These are phyloP conservation scores for Aspergillus indologenus DNA, from an alignment of 495 filamentous ascomycete genomes.

Conservation along the genomic window DNA sequence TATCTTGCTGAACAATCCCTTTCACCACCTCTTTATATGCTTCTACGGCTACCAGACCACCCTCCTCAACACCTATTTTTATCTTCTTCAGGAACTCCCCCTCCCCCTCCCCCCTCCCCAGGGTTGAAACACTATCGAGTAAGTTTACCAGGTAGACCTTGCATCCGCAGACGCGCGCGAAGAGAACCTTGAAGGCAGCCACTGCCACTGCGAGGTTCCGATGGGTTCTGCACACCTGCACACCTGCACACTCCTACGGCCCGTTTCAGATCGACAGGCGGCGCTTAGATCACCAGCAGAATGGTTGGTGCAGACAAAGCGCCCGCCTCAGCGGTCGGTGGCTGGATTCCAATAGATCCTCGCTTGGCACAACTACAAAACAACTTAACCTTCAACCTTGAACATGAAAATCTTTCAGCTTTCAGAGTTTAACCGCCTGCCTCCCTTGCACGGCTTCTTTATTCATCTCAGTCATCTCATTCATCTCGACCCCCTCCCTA, in stretches of 20 bases:
- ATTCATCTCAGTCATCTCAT: too few species aligned
- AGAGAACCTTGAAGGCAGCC: too few species aligned
- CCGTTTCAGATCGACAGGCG: not conserved
- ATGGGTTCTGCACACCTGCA: too few species aligned
- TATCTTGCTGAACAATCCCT: not conserved
- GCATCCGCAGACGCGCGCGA: not conserved
- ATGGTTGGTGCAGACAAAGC: conserved; percentile 10
- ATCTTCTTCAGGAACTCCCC: conserved; percentile 4
- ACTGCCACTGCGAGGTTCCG: not conserved
- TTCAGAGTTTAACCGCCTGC: too few species aligned
- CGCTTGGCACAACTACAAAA: not conserved
- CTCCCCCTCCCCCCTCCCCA: not conserved
- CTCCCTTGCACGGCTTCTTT: too few species aligned
- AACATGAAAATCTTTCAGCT: too few species aligned
- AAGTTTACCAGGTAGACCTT: not conserved
- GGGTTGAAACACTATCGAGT: not conserved
- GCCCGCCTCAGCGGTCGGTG: conserved; percentile 10
- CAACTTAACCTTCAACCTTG: too few species aligned
- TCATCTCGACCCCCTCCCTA: too few species aligned
- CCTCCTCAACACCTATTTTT: not conserved
- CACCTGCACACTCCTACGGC: not conserved
- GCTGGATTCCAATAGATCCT: not conserved
- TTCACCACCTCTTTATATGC: not conserved
- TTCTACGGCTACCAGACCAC: too few species aligned
- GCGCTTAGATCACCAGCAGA: not conserved